Evolutionary conservation across 2,329 filamentous ascomycete species (phyloP).

Genomic region (Cadophora sp.): DNA sequence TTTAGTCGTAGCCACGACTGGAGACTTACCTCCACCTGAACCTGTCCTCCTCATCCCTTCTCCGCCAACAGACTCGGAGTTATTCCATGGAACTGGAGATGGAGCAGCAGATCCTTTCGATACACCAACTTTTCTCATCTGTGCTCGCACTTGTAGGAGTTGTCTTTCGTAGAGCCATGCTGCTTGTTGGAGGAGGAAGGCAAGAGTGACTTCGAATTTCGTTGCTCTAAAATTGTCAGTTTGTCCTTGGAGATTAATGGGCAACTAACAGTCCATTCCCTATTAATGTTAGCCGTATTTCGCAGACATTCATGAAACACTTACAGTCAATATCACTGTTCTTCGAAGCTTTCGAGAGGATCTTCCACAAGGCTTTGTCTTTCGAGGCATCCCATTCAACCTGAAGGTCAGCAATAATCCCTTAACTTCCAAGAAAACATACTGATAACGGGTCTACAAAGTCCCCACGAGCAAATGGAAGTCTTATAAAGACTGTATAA

Average conservation of each 20-base stretch:
- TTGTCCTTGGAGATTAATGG: constrained; percentile 17
- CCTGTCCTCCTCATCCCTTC: constrained; percentile 59
- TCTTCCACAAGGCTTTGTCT: constrained; percentile 88
- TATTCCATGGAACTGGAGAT: constrained; percentile 62
- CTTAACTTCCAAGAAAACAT: constrained; percentile 42
- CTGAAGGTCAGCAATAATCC: constrained; percentile 50
- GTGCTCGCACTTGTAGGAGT: constrained; percentile 85
- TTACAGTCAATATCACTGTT: constrained; percentile 85
- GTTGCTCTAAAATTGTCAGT: constrained; percentile 60
- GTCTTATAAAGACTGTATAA: constrained; percentile 79
- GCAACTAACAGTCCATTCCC: constrained; percentile 76
- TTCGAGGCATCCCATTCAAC: constrained; percentile 88
- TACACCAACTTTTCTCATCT: constrained; percentile 79
- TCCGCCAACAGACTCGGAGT: constrained; percentile 47
- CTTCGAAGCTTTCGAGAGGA: constrained; percentile 82
- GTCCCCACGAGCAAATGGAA: constrained; percentile 86
- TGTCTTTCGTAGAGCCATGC: constrained; percentile 94
- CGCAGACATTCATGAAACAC: constrained; percentile 34
- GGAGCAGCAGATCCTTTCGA: constrained; percentile 61
- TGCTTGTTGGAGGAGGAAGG: constrained; percentile 91
- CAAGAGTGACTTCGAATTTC: constrained; percentile 82
- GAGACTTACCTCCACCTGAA: constrained; percentile 49
- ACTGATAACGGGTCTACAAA: constrained; percentile 92
- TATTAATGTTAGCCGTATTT: constrained; percentile 46
- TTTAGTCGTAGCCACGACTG: neutral